phyloP scores from a whole-genome alignment of 305 asterid genomes.

The Ilex paraguariensis region DNA sequence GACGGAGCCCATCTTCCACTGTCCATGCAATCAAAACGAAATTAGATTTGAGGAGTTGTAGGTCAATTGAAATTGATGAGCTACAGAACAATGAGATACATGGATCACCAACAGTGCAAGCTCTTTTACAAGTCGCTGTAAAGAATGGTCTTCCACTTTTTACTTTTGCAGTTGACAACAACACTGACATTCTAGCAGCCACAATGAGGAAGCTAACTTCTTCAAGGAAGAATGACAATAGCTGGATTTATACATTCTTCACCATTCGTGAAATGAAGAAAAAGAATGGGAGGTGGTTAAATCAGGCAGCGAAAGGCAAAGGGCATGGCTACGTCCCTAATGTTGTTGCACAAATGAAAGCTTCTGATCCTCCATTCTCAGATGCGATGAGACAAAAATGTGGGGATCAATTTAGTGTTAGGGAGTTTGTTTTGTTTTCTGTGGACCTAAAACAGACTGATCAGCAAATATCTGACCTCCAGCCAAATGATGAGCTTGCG shows the following conservation, averaged over 20 bases:
- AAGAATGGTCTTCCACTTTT: constrained; percentile 74
- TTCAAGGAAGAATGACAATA: constrained; percentile 26
- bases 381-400: constrained; percentile 15
- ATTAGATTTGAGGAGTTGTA: constrained; percentile 38
- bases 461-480: constrained; percentile 23
- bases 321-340: constrained; percentile 44
- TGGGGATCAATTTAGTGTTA: constrained; percentile 14
- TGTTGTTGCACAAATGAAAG: constrained; percentile 70
- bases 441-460: constrained; percentile 26
- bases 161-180: constrained; percentile 70
- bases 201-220: constrained; percentile 45
- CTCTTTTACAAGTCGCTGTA: constrained; percentile 66
- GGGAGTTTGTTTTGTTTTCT: constrained; percentile 61
- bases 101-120: constrained; percentile 41
- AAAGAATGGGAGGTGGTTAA: constrained; percentile 41
- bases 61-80: constrained; percentile 22
- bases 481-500: constrained; percentile 58
- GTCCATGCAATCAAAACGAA: constrained; percentile 29
- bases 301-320: constrained; percentile 45
- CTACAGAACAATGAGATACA: constrained; percentile 26
- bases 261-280: constrained; percentile 53
- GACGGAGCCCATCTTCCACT: constrained; percentile 30
- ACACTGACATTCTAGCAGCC: constrained; percentile 64
- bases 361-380: constrained; percentile 35
- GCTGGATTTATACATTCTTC: constrained; percentile 62